phyloP scores from a whole-genome alignment of 768 basidiomycete species.

The Serendipita indica region DNA sequence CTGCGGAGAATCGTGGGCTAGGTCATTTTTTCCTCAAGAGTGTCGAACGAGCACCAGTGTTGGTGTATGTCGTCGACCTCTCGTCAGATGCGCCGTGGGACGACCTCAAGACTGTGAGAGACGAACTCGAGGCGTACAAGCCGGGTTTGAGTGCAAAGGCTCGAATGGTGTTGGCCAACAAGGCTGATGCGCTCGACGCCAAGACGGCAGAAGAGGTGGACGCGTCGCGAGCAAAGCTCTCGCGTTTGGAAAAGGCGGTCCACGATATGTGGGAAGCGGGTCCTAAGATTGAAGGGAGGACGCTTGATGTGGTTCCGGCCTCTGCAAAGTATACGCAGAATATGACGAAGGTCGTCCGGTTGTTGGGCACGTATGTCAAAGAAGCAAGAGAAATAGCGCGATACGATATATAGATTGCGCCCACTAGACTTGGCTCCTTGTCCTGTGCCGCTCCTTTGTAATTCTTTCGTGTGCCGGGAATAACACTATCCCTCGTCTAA shows the following conservation, averaged over 20 bases:
- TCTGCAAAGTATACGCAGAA: slow-evolving; percentile 85
- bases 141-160: slow-evolving; percentile 62
- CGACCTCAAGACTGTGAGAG: slow-evolving; percentile 52
- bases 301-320: slow-evolving; percentile 58
- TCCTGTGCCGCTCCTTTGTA: too few relatives aligned
- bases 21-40: slow-evolving; percentile 89
- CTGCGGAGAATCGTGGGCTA: slow-evolving; percentile 80
- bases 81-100: slow-evolving; percentile 59
- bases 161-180: slow-evolving; percentile 81
- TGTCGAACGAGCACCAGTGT: slow-evolving; percentile 79
- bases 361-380: slow-evolving; percentile 53
- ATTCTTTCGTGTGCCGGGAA: too few relatives aligned
- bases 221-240: slow-evolving; percentile 43
- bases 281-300: slow-evolving; percentile 20
- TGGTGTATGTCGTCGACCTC: slow-evolving; percentile 88
- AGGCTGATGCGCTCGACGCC: slow-evolving; percentile 64
- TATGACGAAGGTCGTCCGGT: slow-evolving; percentile 46
- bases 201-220: slow-evolving; percentile 34
- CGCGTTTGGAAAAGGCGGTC: slow-evolving; percentile 42
- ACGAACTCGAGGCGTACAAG: slow-evolving; percentile 77
- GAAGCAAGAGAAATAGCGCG: slow-evolving; percentile 26
- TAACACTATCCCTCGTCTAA: background rate
- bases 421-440: too few relatives aligned
- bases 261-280: slow-evolving; percentile 27
- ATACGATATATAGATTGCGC: background rate